Base-by-base conservation (phyloP, 768 basidiomycete genomes). In the Lactarius hengduanensis region DNA sequence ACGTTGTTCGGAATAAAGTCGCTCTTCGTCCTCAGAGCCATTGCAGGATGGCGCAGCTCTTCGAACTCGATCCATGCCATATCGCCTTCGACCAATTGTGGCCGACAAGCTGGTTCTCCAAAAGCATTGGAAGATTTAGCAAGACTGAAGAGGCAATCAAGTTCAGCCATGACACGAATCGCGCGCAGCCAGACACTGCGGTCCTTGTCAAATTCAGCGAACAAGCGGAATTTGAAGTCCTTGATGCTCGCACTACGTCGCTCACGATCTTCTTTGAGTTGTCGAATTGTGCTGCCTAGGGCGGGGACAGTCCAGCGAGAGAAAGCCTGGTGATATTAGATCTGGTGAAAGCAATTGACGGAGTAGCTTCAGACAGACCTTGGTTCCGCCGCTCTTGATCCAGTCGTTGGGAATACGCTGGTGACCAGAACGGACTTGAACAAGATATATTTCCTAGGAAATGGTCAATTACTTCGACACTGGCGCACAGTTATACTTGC, bases 1-100 rank as follows among this genome's bases (percentile, higher is more conserved):
- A 99, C 85, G 75, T 96, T 83, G 73, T 99, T 99, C 2, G 96
- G 91, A 71, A 99, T 98, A 74, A 99, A 99, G 68, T 84, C 86
- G 34, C 77, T 75, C 69, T 85, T 81, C 68, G 82, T 80, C 71
- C 86, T 86, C 66, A 92, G 73, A 75, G 86, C 87, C 70, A 96
- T 77, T 11, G 91, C 91, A 0, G 96, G 95, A 76, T 98, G 97
- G 71, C 96, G 83, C 64, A 99, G 80, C 69, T 92, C 87, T 73
- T 91, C 81, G 75, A 99, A 99, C 67, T 98, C 90, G 45, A 98
- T 73, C 70, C 88, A 88, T 1, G 95, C 93, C 13, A 83, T 78
- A 65, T 92, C 87, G 16, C 82, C 88, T 64, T 94, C 91, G 20
- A 96, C 83, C 64, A 99, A 87, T 71, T 89, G 86, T 0, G 97